Base-by-base conservation (phyloP, 1,139 yeast species). In the Taphrina betulina region DNA sequence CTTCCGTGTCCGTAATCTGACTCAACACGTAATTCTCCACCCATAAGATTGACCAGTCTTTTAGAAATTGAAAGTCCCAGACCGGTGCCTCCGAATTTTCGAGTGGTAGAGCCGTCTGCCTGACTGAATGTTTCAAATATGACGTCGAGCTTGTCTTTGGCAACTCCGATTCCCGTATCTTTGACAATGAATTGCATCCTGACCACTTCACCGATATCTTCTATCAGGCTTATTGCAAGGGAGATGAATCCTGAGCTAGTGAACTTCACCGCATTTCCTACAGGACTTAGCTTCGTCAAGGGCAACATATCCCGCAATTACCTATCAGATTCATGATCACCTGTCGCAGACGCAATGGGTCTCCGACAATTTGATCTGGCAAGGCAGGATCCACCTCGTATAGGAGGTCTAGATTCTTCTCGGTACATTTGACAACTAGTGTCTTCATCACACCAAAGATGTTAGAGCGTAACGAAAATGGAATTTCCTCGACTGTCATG, bases 401-500 rank as follows among this genome's bases (percentile, higher is more conserved):
- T 3, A 85, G 81, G 65, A 86, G 75, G 63, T 86, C 92, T 61
- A 86, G 73, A 46, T 86, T 85, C 67, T 85, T 85, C 67, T 86
- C 95, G 65, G 85, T 85, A 1, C 95, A 92, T 68, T 86, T 86
- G 19, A 86, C 95, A 0, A 95, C 94, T 63, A 86, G 73, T 1
- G 95, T 85, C 71, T 86, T 86, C 68, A 86, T 76, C 0, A 95
- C 95, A 37, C 94, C 95, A 69, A 86, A 86, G 1, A 86, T 90
- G 0, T 95, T 86, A 3, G 94, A 90, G 67, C 95, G 76, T 51
- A 86, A 73, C 5, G 92, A 83, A 67, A 86, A 86, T 60, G 89
- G 94, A 63, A 86, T 85, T 68, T 85, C 87, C 68, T 86, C 95
- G 60, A 86, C 88, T 0, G 95, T 86, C 95, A 86, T 87, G 69